Evolutionary conservation across 441 rosid species (phyloP).

Genomic region (Biscutella auriculata): DNA sequence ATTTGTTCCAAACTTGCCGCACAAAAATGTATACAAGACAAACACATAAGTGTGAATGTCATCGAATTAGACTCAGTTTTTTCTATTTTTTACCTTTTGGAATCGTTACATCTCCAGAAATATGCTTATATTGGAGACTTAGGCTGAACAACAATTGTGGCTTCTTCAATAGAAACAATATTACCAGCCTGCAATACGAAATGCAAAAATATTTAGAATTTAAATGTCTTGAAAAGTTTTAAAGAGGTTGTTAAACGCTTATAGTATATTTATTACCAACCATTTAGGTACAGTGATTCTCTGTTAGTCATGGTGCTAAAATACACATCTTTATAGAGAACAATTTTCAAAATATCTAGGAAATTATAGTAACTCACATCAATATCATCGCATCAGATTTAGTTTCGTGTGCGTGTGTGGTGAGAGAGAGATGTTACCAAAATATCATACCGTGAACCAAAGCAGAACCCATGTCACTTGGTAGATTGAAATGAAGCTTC

Average conservation of each 20-base stretch:
- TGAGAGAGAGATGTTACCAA: not conserved
- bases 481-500: constrained; percentile 51
- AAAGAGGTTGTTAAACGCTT: not conserved
- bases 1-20: constrained; percentile 78
- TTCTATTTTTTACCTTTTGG: constrained; percentile 28
- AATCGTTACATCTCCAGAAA: constrained; percentile 67
- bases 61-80: not conserved
- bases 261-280: constrained; percentile 49
- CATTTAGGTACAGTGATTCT: constrained; percentile 67
- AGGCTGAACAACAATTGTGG: constrained; percentile 41
- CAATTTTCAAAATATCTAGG: constrained; percentile 74
- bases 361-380: constrained; percentile 37
- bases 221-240: not conserved
- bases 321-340: constrained; percentile 59
- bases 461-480: constrained; percentile 55
- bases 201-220: not conserved
- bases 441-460: constrained; percentile 59
- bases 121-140: constrained; percentile 55
- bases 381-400: not conserved
- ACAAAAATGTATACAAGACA: not conserved
- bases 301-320: constrained; percentile 65
- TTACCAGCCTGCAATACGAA: constrained; percentile 36
- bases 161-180: constrained; percentile 65
- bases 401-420: not conserved
- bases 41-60: not conserved